Evolutionary conservation across 148 eudicot genomes (phyloP).

Genomic region (Mesembryanthemum crystallinum): DNA sequence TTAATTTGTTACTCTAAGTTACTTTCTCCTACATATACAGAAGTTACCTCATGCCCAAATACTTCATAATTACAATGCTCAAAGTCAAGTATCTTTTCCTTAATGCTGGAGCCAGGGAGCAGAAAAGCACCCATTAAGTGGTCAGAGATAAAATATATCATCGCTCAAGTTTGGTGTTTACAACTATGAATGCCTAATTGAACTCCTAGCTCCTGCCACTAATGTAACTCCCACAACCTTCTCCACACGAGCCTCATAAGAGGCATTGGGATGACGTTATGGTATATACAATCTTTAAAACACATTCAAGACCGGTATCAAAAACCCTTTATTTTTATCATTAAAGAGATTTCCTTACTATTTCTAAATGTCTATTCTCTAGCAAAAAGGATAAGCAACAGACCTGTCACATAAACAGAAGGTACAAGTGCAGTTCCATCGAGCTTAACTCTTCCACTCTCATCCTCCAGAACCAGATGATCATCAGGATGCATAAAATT

Average conservation of each 20-base stretch:
- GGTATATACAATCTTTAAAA: neutral
- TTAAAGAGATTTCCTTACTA: neutral
- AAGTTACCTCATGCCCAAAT: neutral
- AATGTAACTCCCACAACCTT: too few species aligned
- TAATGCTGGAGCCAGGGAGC: neutral
- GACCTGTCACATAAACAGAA: slow-evolving; percentile 89
- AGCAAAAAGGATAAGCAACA: slow-evolving; percentile 19
- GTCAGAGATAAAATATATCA: neutral
- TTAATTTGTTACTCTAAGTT: neutral
- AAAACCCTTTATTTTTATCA: neutral
- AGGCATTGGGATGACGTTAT: neutral
- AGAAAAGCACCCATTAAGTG: neutral
- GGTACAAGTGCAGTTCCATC: slow-evolving; percentile 59
- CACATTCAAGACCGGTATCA: neutral
- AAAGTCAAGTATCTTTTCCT: neutral
- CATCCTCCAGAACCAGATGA: slow-evolving; percentile 83
- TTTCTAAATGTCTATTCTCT: neutral
- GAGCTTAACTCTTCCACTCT: slow-evolving; percentile 91
- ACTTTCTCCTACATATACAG: neutral
- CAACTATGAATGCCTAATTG: too few species aligned
- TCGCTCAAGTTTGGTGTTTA: neutral
- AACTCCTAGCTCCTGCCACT: neutral
- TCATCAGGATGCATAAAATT: slow-evolving; percentile 83
- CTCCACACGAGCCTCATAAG: neutral
- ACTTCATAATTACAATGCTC: neutral